Evolutionary conservation across 2,329 filamentous ascomycete genomes (phyloP), one percentile per base, ranked within the genome.

Genomic region (Chaetomiaceae sp.): DNA sequence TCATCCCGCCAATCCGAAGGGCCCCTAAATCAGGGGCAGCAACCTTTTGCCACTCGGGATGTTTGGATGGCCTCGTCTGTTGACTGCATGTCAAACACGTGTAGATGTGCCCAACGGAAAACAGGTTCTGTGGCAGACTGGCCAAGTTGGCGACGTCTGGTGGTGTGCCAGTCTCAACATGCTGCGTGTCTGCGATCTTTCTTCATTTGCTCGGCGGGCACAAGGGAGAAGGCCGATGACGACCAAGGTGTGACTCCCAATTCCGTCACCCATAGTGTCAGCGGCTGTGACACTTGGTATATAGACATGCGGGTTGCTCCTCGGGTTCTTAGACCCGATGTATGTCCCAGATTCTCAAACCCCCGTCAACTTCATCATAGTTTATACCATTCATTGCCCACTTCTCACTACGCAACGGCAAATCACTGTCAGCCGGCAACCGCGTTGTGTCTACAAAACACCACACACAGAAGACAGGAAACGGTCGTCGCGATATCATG

Each of bases 401-500:
- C n/a, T n/a, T n/a, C n/a, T n/a, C n/a, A n/a, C n/a, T n/a, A n/a
- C n/a, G n/a, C n/a, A n/a, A n/a, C n/a, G n/a, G n/a, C n/a, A n/a
- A n/a, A n/a, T n/a, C n/a, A n/a, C n/a, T n/a, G n/a, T n/a, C n/a
- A n/a, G n/a, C n/a, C n/a, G n/a, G n/a, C n/a, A n/a, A n/a, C n/a
- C n/a, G n/a, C n/a, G n/a, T n/a, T n/a, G n/a, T n/a, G n/a, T n/a
- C n/a, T n/a, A n/a, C n/a, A n/a, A n/a, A n/a, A n/a, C n/a, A n/a
- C n/a, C n/a, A n/a, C n/a, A n/a, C n/a, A n/a, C 25, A 6, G 25
- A 27, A 27, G 3, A n/a, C n/a, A 27, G 25, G 25, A 27, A 30
- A 8, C 17, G 17, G 14, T 8, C 25, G 21, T 12, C 7, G 30
- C 35, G 16, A 19, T 23, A 46, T 31, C 43, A 80, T 79, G 76